Evolutionary conservation across 2,329 filamentous ascomycete species (phyloP), one percentile per base, ranked within the genome.

Genomic region (Xylariaceae sp.): DNA sequence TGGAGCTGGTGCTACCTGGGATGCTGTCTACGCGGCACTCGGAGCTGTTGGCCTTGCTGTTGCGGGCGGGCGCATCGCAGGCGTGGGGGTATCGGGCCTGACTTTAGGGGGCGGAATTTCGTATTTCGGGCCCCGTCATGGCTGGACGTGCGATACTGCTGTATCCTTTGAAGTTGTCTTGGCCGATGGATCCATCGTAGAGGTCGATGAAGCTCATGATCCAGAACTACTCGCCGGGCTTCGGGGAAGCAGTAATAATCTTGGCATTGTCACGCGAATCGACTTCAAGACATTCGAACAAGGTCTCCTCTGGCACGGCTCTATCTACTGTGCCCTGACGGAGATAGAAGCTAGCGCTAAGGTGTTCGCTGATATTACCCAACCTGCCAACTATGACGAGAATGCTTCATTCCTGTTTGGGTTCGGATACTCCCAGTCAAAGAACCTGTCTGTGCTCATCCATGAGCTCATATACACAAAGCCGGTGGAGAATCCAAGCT

Each of bases 91-190:
- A 2, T 62, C 66, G 3, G 73, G 73, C 2, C 62, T 73, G 25
- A 52, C 69, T 5, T 65, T 74, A 0, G 71, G 71, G 6, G 71
- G 74, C 23, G 75, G 75, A 8, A 67, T 76, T 22, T 73, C 71
- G 1, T 76, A 66, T 59, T 71, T 75, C 54, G 67, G 69, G 2
- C 66, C 67, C 0, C 60, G 59, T 1, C 58, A 68, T 22, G 75
- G 76, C 3, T 72, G 69, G 56, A 69, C 65, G 6, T 74, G 69
- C 47, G 74, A 76, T 53, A 73, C 67, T 16, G 66, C 76, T 11
- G 52, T 56, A 29, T 67, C 64, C 23, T 75, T 64, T 38, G 63
- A 77, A 50, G 63, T 80, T 11, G 74, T 79, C 1, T 61, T 75
- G 1, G 67, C 70, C 0, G 63, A 66, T 10, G 74, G 75, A 0